A percentile compares a stretch with the other conserved stretches of the same genome.
Conservation (phyloP, 2,329 filamentous ascomycete species). For the Byssoonygena ceratinophila region DNA sequence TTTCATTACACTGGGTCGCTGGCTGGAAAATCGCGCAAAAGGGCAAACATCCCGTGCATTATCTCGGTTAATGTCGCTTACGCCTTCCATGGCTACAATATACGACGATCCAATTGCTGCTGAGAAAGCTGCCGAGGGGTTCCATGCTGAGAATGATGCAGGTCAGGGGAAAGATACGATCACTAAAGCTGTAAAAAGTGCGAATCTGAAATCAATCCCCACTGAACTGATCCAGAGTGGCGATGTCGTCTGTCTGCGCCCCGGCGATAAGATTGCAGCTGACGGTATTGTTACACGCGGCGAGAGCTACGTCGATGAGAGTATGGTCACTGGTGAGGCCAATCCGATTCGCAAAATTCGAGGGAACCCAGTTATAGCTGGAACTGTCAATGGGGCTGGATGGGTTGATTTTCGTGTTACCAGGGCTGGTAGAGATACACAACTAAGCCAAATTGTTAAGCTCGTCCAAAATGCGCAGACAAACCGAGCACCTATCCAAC, state of each 20-base stretch:
- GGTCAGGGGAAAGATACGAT: constrained; percentile 14
- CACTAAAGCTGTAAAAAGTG: constrained; percentile 29
- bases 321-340: constrained; percentile 96
- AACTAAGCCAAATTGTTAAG: constrained; percentile 95
- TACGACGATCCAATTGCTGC: constrained; percentile 90
- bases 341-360: constrained; percentile 87
- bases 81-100: constrained; percentile 93
- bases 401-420: constrained; percentile 87
- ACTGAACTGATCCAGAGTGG: constrained; percentile 91
- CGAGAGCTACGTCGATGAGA: constrained; percentile 90
- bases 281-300: constrained; percentile 80
- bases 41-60: constrained; percentile 92
- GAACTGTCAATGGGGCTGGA: constrained; percentile 89
- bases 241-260: constrained; percentile 83
- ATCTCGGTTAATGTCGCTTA: constrained; percentile 86
- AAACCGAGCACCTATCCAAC: constrained; percentile 84
- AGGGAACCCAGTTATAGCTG: constrained; percentile 71
- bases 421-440: constrained; percentile 84
- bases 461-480: constrained; percentile 98
- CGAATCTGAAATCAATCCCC: constrained; percentile 77
- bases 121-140: constrained; percentile 75
- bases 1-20: constrained; percentile 84
- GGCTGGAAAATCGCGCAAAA: constrained; percentile 87
- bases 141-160: constrained; percentile 36
- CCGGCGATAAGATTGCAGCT: constrained; percentile 92